A percentile compares a stretch with the other conserved stretches of the same genome.
These are phyloP conservation scores for Umbelopsis vinacea DNA, from an alignment of 192 early-diverging fungal species.

Conservation along the genomic window DNA sequence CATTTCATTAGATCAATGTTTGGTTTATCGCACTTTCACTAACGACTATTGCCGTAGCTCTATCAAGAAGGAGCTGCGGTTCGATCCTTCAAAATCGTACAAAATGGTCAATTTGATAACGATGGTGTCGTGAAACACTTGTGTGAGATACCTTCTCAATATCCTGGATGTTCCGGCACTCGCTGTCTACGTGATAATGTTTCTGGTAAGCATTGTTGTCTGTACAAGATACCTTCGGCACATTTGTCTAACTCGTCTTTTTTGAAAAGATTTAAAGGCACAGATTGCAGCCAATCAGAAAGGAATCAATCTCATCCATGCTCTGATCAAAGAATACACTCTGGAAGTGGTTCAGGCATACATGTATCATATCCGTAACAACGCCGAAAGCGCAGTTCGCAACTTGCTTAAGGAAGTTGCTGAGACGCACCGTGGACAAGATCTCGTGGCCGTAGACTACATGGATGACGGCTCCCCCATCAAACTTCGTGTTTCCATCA, in stretches of 20 bases:
- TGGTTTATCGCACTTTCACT: not conserved
- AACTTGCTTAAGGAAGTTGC: conserved; percentile 70
- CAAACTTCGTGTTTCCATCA: conserved; percentile 72
- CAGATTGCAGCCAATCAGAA: conserved; percentile 97
- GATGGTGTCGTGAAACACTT: conserved; percentile 78
- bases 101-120: conserved; percentile 80
- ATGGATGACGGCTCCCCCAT: conserved; percentile 97
- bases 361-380: conserved; percentile 90
- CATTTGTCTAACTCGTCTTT: not conserved
- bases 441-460: conserved; percentile 62
- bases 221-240: too few species aligned
- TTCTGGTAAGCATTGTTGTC: conserved; percentile 46
- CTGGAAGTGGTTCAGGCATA: conserved; percentile 92
- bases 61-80: conserved; percentile 95
- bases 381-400: conserved; percentile 87
- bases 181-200: conserved; percentile 90
- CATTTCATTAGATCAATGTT: not conserved
- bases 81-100: conserved; percentile 87
- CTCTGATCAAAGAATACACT: conserved; percentile 84
- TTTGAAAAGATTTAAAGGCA: conserved; percentile 79
- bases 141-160: conserved; percentile 80
- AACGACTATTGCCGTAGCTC: conserved; percentile 39
- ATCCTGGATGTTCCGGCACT: conserved; percentile 86
- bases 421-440: conserved; percentile 43
- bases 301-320: conserved; percentile 83